Base-by-base conservation (phyloP, 176 grass and related monocot species). In the Saccharum officinarum region DNA sequence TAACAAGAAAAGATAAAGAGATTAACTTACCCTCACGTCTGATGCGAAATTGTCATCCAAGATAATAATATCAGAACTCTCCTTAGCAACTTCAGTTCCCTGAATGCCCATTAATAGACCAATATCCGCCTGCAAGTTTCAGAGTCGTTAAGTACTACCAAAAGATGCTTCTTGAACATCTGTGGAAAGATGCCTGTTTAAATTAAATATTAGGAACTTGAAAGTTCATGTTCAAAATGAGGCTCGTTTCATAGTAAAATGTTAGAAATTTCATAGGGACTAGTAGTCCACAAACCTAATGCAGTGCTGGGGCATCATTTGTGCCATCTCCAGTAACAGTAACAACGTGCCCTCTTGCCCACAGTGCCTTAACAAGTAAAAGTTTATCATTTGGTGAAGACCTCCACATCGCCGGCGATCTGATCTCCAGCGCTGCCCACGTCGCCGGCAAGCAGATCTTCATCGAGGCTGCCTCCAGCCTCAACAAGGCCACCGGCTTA, bases 21-120 rank as follows among this genome's bases (percentile, higher is more conserved):
- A 77, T 42, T 8, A 34, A 63, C 47, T 42, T 82, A 99, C 92
- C 89, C 92, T 95, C 33, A 99, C 97, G 20, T 96, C 90, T 69
- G 97, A 88, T 62, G 97, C 93, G 38, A 99, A 99, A 88, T 99
- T 92, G 85, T 99, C 97, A 84, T 99, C 97, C 74, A 99, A 89
- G 31, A 99, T 99, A 71, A 99, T 99, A 64, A 99, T 99, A 85
- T 99, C 97, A 61, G 93, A 95, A 68, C 97, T 99, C 83, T 99
- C 97, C 90, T 99, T 99, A 40, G 97, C 97, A 85, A 99, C 97
- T 85, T 99, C 97, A 81, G 93, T 99, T 89, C 97, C 97, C 73
- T 91, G 90, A 84, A 99, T 99, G 25, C 97, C 97, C 97, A 99
- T 99, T 61, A 93, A 86, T 39, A 99, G 88, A 84, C 97, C 97